Percentiles rank a stretch among this genome's conserved stretches.
Conservation (phyloP, 129 eudicot genomes). For the Escallonia herrerae region DNA sequence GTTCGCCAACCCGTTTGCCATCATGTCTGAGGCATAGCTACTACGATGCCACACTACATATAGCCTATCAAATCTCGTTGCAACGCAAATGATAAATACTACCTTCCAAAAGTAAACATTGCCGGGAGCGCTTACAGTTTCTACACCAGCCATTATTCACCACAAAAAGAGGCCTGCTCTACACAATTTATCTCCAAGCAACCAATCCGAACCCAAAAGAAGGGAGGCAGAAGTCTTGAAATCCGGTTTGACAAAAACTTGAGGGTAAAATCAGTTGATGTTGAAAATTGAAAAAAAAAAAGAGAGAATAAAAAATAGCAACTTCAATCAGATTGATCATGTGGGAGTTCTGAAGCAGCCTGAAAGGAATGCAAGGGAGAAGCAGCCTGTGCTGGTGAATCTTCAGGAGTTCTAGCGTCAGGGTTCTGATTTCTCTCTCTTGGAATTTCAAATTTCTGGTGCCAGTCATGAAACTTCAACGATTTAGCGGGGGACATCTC, state of each 20-base stretch:
- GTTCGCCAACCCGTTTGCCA: too few relatives aligned
- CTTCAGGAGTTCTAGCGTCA: slow-evolving; percentile 2
- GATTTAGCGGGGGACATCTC: slow-evolving; percentile 54
- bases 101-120: too few relatives aligned
- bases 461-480: slow-evolving; percentile 39
- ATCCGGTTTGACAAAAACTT: slow-evolving; percentile 4
- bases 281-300: not conserved
- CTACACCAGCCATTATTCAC: too few relatives aligned
- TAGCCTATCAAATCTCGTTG: too few relatives aligned
- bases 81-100: too few relatives aligned
- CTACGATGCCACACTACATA: too few relatives aligned
- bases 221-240: too few relatives aligned
- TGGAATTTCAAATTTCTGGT: slow-evolving; percentile 32
- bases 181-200: too few relatives aligned
- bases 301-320: not conserved
- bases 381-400: not conserved
- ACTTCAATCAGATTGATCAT: slow-evolving; percentile 3
- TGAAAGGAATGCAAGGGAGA: slow-evolving; percentile 2
- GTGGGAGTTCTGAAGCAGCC: not conserved
- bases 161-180: too few relatives aligned
- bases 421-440: slow-evolving; percentile 7
- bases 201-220: too few relatives aligned
- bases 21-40: too few relatives aligned
- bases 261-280: slow-evolving; percentile 2
- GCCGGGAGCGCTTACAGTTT: too few relatives aligned